Evolutionary conservation across 2,329 filamentous ascomycete genomes (phyloP).

Genomic region (Alternaria gansuensis): DNA sequence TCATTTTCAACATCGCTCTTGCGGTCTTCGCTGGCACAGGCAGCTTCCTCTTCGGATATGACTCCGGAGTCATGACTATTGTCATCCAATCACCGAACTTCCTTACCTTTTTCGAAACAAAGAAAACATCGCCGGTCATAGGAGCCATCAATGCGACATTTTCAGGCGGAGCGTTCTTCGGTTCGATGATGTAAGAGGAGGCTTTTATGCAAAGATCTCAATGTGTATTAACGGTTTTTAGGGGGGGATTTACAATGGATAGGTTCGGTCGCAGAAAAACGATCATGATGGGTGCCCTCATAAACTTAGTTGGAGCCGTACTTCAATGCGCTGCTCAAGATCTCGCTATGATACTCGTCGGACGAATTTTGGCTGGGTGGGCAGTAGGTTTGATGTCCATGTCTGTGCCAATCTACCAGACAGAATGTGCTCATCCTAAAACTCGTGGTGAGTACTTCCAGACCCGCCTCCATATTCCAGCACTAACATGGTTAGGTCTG

Average conservation of each 20-base stretch:
- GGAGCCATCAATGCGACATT: constrained; percentile 72
- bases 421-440: constrained; percentile 67
- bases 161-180: constrained; percentile 65
- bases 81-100: constrained; percentile 67
- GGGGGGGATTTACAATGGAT: constrained; percentile 67
- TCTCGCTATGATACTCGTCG: constrained; percentile 65
- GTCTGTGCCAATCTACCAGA: constrained; percentile 70
- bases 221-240: constrained; percentile 20
- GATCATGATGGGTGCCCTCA: constrained; percentile 66
- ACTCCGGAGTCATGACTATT: constrained; percentile 56
- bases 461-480: not conserved
- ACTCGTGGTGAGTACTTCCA: constrained; percentile 58
- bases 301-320: constrained; percentile 66
- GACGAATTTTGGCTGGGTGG: constrained; percentile 67
- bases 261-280: constrained; percentile 67
- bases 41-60: constrained; percentile 50
- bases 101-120: constrained; percentile 65
- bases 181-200: constrained; percentile 56
- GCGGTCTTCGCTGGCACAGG: constrained; percentile 57
- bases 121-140: constrained; percentile 61
- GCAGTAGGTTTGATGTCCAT: constrained; percentile 68
- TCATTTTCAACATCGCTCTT: constrained; percentile 55
- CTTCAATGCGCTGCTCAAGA: constrained; percentile 67
- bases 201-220: too few relatives aligned
- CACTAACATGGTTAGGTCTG: constrained; percentile 45